phyloP scores from a whole-genome alignment of 345 rosid genomes.

The Xanthoceras sorbifolium region DNA sequence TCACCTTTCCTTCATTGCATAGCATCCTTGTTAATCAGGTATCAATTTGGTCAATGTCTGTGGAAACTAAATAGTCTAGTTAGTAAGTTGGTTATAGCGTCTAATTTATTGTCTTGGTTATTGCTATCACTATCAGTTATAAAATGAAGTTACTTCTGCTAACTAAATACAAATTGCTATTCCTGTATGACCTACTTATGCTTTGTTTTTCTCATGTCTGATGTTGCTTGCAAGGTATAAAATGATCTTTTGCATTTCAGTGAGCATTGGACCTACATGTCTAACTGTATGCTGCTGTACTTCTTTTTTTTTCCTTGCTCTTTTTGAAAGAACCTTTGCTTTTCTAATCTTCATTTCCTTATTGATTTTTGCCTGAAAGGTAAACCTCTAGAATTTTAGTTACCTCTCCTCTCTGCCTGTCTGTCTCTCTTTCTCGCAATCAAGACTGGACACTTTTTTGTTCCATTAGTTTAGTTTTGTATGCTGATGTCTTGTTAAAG shows the following conservation, averaged over 20 bases:
- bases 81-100: background rate
- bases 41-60: conserved; percentile 7
- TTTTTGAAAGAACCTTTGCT: background rate
- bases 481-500: background rate
- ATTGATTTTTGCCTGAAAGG: background rate
- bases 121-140: background rate
- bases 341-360: background rate
- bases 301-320: background rate
- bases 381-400: background rate
- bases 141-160: background rate
- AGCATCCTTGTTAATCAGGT: conserved; percentile 65
- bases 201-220: background rate
- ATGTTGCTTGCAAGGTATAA: conserved; percentile 1
- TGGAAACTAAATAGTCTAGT: background rate
- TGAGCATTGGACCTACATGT: background rate
- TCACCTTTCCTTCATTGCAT: conserved; percentile 42
- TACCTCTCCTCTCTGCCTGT: background rate
- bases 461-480: background rate
- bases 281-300: background rate
- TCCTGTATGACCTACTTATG: background rate
- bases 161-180: background rate
- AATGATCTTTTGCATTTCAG: conserved; percentile 2
- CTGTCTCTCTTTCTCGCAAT: background rate
- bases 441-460: background rate
- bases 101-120: background rate